Evolutionary conservation across 495 filamentous ascomycete species (phyloP).

Genomic region (Daldinia concentrica): DNA sequence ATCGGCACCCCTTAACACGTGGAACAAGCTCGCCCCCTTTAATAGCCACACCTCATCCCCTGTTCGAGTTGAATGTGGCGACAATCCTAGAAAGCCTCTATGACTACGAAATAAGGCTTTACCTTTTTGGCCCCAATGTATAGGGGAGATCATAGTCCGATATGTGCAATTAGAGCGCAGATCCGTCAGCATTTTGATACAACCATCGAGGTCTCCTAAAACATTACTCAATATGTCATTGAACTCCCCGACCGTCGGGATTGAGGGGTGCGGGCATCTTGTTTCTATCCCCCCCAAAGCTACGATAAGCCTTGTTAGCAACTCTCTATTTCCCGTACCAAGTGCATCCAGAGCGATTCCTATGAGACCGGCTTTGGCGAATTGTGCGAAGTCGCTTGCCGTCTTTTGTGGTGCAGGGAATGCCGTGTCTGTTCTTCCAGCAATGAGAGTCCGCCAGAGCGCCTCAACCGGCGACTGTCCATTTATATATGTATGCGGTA

Average conservation of each 20-base stretch:
- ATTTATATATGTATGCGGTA: conserved; percentile 15
- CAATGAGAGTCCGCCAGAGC: conserved; percentile 35
- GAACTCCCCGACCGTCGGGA: conserved; percentile 16
- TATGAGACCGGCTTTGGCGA: conserved; percentile 26
- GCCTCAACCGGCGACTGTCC: conserved; percentile 27
- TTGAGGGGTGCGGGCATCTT: conserved; percentile 18
- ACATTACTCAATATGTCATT: conserved; percentile 15
- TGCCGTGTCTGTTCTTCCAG: conserved; percentile 18
- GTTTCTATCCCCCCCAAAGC: conserved; percentile 4
- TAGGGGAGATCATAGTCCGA: conserved; percentile 31
- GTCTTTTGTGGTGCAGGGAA: conserved; percentile 30
- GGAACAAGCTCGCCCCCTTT: conserved; percentile 31
- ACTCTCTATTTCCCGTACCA: neutral
- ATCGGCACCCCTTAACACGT: conserved; percentile 7
- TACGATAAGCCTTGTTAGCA: conserved; percentile 1
- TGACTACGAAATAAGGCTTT: conserved; percentile 22
- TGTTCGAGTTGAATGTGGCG: conserved; percentile 23
- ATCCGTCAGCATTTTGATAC: conserved; percentile 13
- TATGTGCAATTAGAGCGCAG: conserved; percentile 8
- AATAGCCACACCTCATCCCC: conserved; percentile 38
- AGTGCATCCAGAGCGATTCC: conserved; percentile 24
- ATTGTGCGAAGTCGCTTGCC: conserved; percentile 21
- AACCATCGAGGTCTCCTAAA: conserved; percentile 17
- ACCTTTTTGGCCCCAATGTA: conserved; percentile 23
- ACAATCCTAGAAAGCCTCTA: conserved; percentile 19